These are phyloP conservation scores for Gynochthodes officinalis DNA, from an alignment of 257 asterid species.

Conservation along the genomic window DNA sequence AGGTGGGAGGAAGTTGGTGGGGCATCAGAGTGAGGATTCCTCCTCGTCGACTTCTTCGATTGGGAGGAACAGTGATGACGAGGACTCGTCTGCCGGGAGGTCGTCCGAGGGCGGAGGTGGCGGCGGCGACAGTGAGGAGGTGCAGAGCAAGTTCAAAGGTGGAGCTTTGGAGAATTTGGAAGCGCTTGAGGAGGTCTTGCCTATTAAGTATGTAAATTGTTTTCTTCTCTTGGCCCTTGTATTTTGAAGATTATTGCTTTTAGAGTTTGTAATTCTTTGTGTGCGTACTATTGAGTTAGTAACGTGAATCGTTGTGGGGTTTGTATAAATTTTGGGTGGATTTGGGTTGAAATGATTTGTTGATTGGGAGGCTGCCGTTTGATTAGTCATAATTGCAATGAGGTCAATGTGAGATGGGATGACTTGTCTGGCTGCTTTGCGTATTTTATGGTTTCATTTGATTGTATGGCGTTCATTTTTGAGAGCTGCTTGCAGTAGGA, in stretches of 20 bases:
- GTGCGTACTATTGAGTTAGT: not conserved
- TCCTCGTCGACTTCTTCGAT: conserved; percentile 31
- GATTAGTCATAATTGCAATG: not conserved
- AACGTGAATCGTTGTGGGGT: not conserved
- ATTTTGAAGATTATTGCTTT: not conserved
- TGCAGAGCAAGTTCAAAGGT: conserved; percentile 37
- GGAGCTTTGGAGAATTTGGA: conserved; percentile 34
- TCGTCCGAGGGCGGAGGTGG: conserved; percentile 19
- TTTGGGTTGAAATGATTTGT: not conserved
- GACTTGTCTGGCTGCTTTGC: not conserved
- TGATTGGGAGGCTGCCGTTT: not conserved
- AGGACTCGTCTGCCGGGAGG: conserved; percentile 23
- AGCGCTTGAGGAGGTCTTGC: conserved; percentile 45
- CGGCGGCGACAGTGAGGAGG: conserved; percentile 35
- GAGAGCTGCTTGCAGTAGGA: not conserved
- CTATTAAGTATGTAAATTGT: conserved; percentile 33
- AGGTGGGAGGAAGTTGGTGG: conserved; percentile 9
- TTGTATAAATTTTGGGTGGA: not conserved
- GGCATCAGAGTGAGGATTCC: conserved; percentile 13
- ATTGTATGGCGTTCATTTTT: not conserved
- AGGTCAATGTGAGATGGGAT: not conserved
- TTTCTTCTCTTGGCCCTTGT: not conserved
- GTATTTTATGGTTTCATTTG: not conserved
- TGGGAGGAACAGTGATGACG: conserved; percentile 46
- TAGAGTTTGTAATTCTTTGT: not conserved